Evolutionary conservation across 441 rosid species (phyloP), one percentile per base, ranked within the genome.

Genomic region (Populus hybrid): DNA sequence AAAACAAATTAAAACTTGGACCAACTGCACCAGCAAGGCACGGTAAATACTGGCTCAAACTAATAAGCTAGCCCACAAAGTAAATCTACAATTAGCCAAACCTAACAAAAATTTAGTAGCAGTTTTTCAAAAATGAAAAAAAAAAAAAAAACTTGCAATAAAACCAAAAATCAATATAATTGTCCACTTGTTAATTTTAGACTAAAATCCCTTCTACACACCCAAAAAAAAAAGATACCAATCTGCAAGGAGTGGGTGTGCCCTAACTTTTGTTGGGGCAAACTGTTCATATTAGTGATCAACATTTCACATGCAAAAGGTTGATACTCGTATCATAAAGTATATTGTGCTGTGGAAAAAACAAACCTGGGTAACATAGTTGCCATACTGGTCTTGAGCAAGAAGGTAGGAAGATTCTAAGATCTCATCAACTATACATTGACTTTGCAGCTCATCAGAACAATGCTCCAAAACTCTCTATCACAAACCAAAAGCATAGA

Each of bases 331-430:
- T 16, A 53, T 16, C 61, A 53, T 53, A 16, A 18, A 53, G n/a
- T 16, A 53, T 53, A 16, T 16, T 53, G 61, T 16, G 61, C 61
- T 18, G 61, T 16, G 61, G n/a, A 53, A 1, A 53, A 53, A 53
- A 53, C 87, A 77, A 65, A 94, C 99, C 99, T 97, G 99, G 50
- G 94, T 92, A 66, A 97, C 98, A 82, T 97, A 97, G 85, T 97
- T 97, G 71, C 99, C 99, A 88, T 97, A 97, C 82, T 93, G 99
- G 81, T 97, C 98, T 80, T 90, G 94, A 84, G 99, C 97, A 86
- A 97, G 99, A 82, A 33, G 73, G 86, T 71, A 83, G 63, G 92
- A 89, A 42, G 97, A 94, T 76, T 92, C 99, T 87, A 94, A 81
- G 77, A 94, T 97, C 84, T 97, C 99, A 82, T 94, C 95, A 23